Evolutionary conservation across 2,329 filamentous ascomycete species (phyloP), one percentile per base, ranked within the genome.

Genomic region (Stagonosporopsis vannaccii): DNA sequence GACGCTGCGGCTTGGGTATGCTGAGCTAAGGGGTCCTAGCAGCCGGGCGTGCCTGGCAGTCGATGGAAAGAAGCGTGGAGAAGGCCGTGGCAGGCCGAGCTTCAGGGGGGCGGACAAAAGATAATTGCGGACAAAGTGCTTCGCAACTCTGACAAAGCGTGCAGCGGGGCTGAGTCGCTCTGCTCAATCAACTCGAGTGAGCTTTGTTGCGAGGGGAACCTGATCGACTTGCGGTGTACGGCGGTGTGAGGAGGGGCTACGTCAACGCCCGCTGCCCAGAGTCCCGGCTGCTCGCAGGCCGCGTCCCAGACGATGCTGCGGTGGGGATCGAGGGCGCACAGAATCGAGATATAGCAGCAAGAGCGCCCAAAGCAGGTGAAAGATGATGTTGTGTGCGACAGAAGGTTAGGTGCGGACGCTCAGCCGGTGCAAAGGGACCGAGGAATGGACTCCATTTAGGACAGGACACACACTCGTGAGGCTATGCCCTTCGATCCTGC

Each of bases 181-280:
- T 39, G 39, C 30, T 42, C 36, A 26, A 33, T 56, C 47, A 47
- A 47, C 39, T 30, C 50, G 25, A 36, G 41, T 47, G 41, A 45
- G 23, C 36, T 41, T 15, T 42, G 47, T 47, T 51, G 47, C 53
- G 50, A 42, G 43, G 55, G 44, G 30, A 25, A 50, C 39, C 25
- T 39, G 50, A 44, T 47, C 32, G 50, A 54, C 40, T 55, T 58
- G 56, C 56, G 51, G 51, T 54, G 55, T 44, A 43, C 25, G 22
- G 50, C 51, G 50, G 56, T 54, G 55, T 50, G 56, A 50, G 33
- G 46, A 48, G 51, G 47, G 47, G 50, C 56, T 54, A 58, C 56
- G 56, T 58, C 56, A 58, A 48, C 41, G 45, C 37, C 48, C 43
- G 33, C 50, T 46, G 50, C 50, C 50, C 50, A 53, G 50, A 30